Evolutionary conservation across 148 eudicot genomes (phyloP).

Genomic region (Cornus kousa): DNA sequence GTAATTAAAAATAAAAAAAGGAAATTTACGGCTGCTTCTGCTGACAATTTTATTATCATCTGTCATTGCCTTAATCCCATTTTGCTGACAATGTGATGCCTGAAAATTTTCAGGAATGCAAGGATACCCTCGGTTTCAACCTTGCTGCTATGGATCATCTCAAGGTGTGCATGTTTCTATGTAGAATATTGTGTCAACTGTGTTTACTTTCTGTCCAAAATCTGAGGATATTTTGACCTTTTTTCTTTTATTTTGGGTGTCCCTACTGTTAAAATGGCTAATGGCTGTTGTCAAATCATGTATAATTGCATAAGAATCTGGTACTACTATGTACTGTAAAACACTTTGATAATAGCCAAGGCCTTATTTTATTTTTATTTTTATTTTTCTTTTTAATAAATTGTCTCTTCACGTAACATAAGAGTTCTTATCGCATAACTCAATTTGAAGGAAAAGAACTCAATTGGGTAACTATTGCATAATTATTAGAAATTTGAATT

Average conservation of each 20-base stretch:
- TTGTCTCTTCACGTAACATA: too few species aligned
- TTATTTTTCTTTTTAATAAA: too few species aligned
- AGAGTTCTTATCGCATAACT: not conserved
- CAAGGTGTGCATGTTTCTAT: conserved; percentile 45
- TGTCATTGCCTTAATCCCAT: too few species aligned
- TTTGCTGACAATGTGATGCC: conserved; percentile 1
- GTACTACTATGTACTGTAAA: too few species aligned
- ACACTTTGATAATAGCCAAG: too few species aligned
- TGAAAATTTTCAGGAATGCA: conserved; percentile 60
- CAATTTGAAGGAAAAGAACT: not conserved
- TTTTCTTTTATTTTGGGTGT: too few species aligned
- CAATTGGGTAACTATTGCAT: not conserved
- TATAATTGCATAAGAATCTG: too few species aligned
- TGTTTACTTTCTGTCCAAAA: not conserved
- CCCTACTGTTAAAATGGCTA: too few species aligned
- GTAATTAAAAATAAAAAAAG: too few species aligned
- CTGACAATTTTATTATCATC: not conserved
- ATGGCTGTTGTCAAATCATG: too few species aligned
- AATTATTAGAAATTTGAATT: not conserved
- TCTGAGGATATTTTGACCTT: not conserved
- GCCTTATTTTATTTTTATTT: too few species aligned
- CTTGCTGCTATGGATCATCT: conserved; percentile 98
- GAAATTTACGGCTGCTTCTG: not conserved
- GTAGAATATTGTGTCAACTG: not conserved
- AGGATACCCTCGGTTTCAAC: conserved; percentile 87